A percentile compares a stretch with the other conserved stretches of the same genome.
These are phyloP conservation scores for Lophiostoma macrostomum DNA, from an alignment of 495 filamentous ascomycete species.

Conservation along the genomic window DNA sequence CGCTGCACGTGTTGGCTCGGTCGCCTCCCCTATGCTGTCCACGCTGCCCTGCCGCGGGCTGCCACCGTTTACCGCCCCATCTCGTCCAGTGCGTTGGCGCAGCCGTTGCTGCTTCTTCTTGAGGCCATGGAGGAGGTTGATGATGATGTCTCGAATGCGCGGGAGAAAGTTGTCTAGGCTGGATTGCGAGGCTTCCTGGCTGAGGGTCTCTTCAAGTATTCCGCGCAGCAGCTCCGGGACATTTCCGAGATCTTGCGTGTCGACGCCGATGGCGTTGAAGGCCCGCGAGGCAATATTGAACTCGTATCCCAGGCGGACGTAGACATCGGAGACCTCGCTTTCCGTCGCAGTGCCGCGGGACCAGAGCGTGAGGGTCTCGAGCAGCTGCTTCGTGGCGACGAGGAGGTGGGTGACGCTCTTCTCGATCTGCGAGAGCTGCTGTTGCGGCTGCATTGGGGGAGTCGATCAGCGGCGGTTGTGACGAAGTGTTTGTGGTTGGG, in stretches of 20 bases:
- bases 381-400: slow-evolving; percentile 93
- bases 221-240: slow-evolving; percentile 86
- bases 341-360: slow-evolving; percentile 88
- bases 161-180: slow-evolving; percentile 91
- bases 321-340: slow-evolving; percentile 93
- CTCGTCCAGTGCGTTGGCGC: slow-evolving; percentile 72
- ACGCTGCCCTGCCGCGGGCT: slow-evolving; percentile 61
- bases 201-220: slow-evolving; percentile 92
- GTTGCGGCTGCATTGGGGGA: slow-evolving; percentile 51
- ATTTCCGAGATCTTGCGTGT: slow-evolving; percentile 87
- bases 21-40: slow-evolving; percentile 58
- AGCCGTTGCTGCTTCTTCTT: slow-evolving; percentile 94
- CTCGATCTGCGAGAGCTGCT: slow-evolving; percentile 88
- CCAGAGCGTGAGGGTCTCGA: slow-evolving; percentile 97
- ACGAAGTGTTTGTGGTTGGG: neutral
- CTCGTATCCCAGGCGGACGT: slow-evolving; percentile 94
- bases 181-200: slow-evolving; percentile 89
- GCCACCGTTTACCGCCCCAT: slow-evolving; percentile 45
- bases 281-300: slow-evolving; percentile 98
- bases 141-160: slow-evolving; percentile 94
- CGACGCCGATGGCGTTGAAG: slow-evolving; percentile 93
- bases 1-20: slow-evolving; percentile 49
- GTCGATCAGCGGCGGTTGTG: slow-evolving; percentile 26
- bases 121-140: slow-evolving; percentile 89
- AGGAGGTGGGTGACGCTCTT: slow-evolving; percentile 97